Base-by-base conservation (phyloP, 192 early-diverging fungal genomes). In the Phycomyces nitens region DNA sequence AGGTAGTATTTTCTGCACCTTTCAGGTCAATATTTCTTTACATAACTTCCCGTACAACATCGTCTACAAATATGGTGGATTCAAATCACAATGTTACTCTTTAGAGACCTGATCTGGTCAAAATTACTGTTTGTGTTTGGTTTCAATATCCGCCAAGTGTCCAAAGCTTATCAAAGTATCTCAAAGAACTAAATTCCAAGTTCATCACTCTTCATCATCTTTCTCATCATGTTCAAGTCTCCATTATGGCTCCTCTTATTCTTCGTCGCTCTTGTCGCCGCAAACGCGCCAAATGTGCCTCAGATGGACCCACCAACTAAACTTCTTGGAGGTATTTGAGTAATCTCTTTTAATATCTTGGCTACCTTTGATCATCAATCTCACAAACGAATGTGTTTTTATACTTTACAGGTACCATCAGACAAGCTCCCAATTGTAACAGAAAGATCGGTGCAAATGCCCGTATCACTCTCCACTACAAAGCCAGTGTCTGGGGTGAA, bases 401-500 rank as follows among this genome's bases (percentile, higher is more conserved):
- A 42, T 54, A 54, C 41, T 44, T 23, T 18, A 39, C 9, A 69
- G 67, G 53, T 62, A 29, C 56, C 0, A 15, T 69, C 20, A 62
- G 39, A 26, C 42, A 26, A 12, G 44, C 67, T 23, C 27, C 53
- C 9, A 41, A 3, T 3, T 69, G 67, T 22, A 11, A 10, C n/a
- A 26, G 1, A 5, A 62, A 62, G 43, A 44, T 56, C n/a, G 18
- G 42, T 21, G 41, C 40, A 12, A 62, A 56, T 34, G 29, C 60
- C 0, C 29, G 61, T 23, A 42, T 69, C 12, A 56, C 26, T 57
- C 9, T 69, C 16, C 53, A 69, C 38, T 69, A 69, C 16, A 56
- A 22, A 23, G 60, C 60, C 18, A 34, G 53, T 21, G 44, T 49
- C 12, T 69, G 67, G 67, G 60, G 60, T 52, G 60, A 57, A 21